Conservation (phyloP, 2,329 filamentous ascomycete genomes). For the Uncinocarpus reesii region DNA sequence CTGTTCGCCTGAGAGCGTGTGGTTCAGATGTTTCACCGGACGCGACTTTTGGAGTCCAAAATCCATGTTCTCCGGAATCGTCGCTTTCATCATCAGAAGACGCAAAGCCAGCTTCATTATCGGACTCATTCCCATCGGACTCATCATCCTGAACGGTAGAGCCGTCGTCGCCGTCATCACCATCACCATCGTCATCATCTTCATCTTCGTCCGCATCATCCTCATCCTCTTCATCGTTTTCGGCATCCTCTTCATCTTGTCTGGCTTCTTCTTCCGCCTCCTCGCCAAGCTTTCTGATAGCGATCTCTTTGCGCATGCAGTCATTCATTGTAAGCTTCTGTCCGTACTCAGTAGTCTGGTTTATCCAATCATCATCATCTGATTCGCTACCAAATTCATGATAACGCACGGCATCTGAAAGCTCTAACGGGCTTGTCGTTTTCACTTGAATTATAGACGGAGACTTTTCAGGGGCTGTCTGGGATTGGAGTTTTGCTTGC, state of each 20-base stretch:
- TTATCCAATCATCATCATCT: slow-evolving; percentile 84
- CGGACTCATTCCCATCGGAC: slow-evolving; percentile 65
- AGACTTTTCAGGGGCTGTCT: not conserved
- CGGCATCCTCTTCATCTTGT: slow-evolving; percentile 57
- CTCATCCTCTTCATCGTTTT: slow-evolving; percentile 40
- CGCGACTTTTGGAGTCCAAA: slow-evolving; percentile 45
- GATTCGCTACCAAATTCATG: slow-evolving; percentile 85
- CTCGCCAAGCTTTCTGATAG: slow-evolving; percentile 71
- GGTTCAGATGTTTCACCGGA: slow-evolving; percentile 30
- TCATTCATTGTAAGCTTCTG: slow-evolving; percentile 78
- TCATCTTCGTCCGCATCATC: slow-evolving; percentile 53
- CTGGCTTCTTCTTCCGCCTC: slow-evolving; percentile 86
- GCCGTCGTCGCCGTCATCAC: slow-evolving; percentile 40
- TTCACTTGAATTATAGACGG: not conserved
- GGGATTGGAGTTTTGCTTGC: not conserved
- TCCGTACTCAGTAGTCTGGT: slow-evolving; percentile 53
- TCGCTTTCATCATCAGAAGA: slow-evolving; percentile 59
- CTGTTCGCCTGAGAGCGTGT: slow-evolving; percentile 38
- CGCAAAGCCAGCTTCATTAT: slow-evolving; percentile 63
- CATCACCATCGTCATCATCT: slow-evolving; percentile 36
- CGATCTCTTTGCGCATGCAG: slow-evolving; percentile 79
- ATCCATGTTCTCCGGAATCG: slow-evolving; percentile 52
- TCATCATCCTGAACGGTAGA: slow-evolving; percentile 13
- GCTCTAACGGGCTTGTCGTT: slow-evolving; percentile 28
- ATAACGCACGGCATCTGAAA: slow-evolving; percentile 47